Base-by-base conservation (phyloP, 352 stramenopile genomes). In the Phytophthora hybrid region DNA sequence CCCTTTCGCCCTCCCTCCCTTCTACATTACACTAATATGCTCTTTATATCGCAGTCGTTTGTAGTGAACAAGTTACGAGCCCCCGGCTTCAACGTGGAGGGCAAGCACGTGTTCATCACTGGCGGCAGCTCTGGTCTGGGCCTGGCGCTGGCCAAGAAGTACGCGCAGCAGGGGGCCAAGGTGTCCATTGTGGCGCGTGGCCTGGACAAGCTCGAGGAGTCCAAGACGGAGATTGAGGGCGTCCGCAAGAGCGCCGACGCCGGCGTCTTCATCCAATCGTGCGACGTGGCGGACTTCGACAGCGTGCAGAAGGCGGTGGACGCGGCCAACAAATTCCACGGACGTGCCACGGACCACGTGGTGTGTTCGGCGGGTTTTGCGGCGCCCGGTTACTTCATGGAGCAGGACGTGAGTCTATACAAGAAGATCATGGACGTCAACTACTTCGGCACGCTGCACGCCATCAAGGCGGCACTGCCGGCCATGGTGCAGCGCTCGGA, bases 341-440 rank as follows among this genome's bases (percentile, higher is more conserved):
- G 78, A 9, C 86, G 84, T 32, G 64, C 70, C 9, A 94, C 80
- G 44, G 90, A 95, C 78, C 79, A 95, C 59, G 58, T 96, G 49
- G 31, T 97, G 10, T 94, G 87, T 68, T 88, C 79, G 21, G 90
- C 90, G 5, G 89, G 89, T 3, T 70, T 87, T 21, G 78, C 86
- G 39, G 53, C 76, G 1, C 85, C 88, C 5, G 89, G 88, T 21
- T 94, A 94, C 74, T 90, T 97, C 68, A 19, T 94, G 49, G 84
- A 95, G 14, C 83, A 92, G 55, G 85, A 93, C 39, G 74, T 94
- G 53, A 80, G 70, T 51, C 75, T 93, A 16, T 90, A 87, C 80
- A 87, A 79, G 76, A 85, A 87, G 76, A 90, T 91, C 55, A 96
- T 96, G 85, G 87, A 96, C 60, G 77, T 96, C 57, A 95, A 97